Evolutionary conservation across 148 eudicot species (phyloP).

Genomic region (Nyssa sinensis): DNA sequence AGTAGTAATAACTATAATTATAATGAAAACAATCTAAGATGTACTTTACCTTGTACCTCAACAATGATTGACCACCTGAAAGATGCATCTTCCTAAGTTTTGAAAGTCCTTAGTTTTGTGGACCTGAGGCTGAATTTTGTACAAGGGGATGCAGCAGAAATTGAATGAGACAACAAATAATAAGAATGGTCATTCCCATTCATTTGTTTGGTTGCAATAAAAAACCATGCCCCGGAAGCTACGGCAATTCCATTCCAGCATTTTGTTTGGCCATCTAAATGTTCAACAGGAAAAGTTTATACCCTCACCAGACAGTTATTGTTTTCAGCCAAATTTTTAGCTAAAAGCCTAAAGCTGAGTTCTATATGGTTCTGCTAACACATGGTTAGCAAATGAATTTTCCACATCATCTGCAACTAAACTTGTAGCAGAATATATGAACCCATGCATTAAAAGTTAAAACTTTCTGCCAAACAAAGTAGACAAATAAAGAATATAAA

Average conservation of each 20-base stretch:
- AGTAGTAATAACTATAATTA: too few species aligned
- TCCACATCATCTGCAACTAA: background rate
- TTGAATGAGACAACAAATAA: background rate
- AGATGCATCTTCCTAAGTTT: background rate
- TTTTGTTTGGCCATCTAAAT: background rate
- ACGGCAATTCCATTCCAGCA: background rate
- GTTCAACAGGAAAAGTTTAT: background rate
- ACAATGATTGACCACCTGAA: background rate
- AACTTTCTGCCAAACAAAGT: background rate
- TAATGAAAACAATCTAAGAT: background rate
- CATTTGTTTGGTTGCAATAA: background rate
- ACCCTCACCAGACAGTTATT: background rate
- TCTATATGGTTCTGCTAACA: background rate
- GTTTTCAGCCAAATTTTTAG: background rate
- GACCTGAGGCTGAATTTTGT: background rate
- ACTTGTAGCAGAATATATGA: background rate
- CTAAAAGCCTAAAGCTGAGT: background rate
- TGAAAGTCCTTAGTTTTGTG: background rate
- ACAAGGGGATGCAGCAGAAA: background rate
- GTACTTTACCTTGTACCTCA: background rate
- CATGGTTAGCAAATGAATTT: background rate
- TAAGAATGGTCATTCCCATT: background rate
- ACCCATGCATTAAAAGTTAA: too few species aligned
- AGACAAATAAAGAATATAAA: too few species aligned
- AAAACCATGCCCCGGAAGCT: background rate